Evolutionary conservation across 2,329 filamentous ascomycete genomes (phyloP), one percentile per base, ranked within the genome.

Genomic region (Aspergillus thermomutatus): DNA sequence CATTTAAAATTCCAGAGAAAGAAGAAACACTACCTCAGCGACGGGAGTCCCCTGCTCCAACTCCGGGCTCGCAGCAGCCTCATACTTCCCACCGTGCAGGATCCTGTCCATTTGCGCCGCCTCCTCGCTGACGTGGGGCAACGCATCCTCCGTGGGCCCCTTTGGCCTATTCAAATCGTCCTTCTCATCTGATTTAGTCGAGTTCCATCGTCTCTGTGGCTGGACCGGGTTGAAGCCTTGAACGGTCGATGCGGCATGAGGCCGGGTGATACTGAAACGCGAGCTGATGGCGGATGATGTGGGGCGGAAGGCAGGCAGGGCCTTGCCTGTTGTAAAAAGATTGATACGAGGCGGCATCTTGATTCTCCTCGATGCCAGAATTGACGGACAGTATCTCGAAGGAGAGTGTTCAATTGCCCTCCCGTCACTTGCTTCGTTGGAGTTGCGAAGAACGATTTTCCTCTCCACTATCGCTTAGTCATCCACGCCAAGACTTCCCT

Each of bases 41-140:
- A 89, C 80, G 7, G 86, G 85, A 50, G 86, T 86, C 17, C 86
- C 86, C 68, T 88, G 84, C 50, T 82, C 80, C 37, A 88, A 66
- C 66, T 89, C 86, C 21, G 86, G 87, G 26, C 64, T 65, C 14
- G 72, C 65, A 26, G 82, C 79, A 54, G 80, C 72, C 53, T 64
- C 68, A 55, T 74, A 71, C 53, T 70, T 74, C 54, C 67, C 69
- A 59, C 74, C 70, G 53, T 85, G 83, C 66, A 79, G 83, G 26
- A 84, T 82, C 66, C 83, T 79, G 26, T 80, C 81, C 61, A 83
- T 80, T 63, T 83, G 81, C 41, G 82, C 82, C 31, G 86, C 85
- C 70, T 90, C 86, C 68, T 89, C 84, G 60, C 82, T 87, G 28
- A 88, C 83, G 74, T 85, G 80, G 45, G 83, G 82, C 53, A 86